These are phyloP conservation scores for Blepharisma stoltei DNA, from an alignment of 73 alveolate genomes.

Conservation along the genomic window DNA sequence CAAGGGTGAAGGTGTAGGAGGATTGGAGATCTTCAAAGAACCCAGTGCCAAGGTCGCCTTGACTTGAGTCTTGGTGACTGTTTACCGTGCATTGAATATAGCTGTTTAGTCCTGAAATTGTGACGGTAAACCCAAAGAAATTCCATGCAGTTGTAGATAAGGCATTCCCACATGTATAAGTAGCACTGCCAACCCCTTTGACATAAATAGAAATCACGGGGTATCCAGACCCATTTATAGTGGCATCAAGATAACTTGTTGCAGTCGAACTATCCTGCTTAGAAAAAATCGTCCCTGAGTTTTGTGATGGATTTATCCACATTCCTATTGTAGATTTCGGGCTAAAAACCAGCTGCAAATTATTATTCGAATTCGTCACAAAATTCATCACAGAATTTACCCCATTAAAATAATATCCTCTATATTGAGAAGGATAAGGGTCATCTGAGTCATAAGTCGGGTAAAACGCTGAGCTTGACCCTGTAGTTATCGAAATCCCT, in stretches of 20 bases:
- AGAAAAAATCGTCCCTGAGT: not conserved
- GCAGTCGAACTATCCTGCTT: not conserved
- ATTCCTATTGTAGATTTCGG: not conserved
- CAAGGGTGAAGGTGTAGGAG: not conserved
- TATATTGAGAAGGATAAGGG: not conserved
- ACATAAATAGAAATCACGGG: not conserved
- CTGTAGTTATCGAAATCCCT: not conserved
- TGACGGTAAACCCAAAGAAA: not conserved
- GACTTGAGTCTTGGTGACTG: not conserved
- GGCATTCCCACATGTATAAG: not conserved
- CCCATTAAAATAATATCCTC: constrained; percentile 20
- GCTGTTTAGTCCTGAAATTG: not conserved
- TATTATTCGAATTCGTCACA: constrained; percentile 4
- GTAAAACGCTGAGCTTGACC: constrained; percentile 19
- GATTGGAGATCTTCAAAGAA: constrained; percentile 10
- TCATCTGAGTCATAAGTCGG: constrained; percentile 15
- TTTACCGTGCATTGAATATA: not conserved
- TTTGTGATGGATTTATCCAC: constrained; percentile 16
- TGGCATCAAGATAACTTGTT: not conserved
- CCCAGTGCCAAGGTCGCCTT: not conserved
- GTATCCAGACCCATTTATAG: not conserved
- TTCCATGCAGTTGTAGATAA: not conserved
- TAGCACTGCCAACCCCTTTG: not conserved
- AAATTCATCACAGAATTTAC: not conserved
- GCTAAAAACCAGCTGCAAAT: constrained; percentile 18